A percentile compares a stretch with the other conserved stretches of the same genome.
phyloP scores from a whole-genome alignment of 2,329 filamentous ascomycete genomes.

The Immersiporthe knoxdaviesiana region DNA sequence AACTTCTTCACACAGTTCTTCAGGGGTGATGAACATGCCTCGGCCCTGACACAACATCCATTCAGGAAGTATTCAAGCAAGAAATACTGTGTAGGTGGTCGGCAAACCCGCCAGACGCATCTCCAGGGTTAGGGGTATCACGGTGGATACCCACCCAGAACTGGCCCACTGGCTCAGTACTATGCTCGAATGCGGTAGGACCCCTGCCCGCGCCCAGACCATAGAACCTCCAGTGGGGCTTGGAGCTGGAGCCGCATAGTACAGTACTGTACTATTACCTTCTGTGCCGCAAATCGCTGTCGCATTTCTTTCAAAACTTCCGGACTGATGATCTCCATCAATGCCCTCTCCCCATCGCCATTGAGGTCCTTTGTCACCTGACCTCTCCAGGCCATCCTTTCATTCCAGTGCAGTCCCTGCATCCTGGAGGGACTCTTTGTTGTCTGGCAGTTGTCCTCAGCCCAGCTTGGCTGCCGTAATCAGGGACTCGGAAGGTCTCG shows the following conservation, averaged over 20 bases:
- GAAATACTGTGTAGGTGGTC: background rate
- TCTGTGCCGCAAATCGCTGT: slow-evolving; percentile 9
- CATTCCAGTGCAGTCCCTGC: background rate
- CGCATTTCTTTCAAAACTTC: slow-evolving; percentile 24
- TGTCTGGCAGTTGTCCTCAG: background rate
- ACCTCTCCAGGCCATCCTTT: slow-evolving; percentile 4
- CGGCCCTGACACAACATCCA: too few relatives aligned
- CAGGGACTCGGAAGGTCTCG: background rate
- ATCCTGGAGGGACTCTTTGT: background rate
- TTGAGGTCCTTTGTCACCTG: slow-evolving; percentile 15
- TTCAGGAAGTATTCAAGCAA: background rate
- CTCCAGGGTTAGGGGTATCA: background rate
- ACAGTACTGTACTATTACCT: too few relatives aligned
- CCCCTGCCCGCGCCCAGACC: slow-evolving; percentile 1
- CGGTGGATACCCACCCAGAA: too few relatives aligned
- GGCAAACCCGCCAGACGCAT: background rate
- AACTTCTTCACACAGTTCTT: background rate
- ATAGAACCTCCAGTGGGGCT: slow-evolving; percentile 3
- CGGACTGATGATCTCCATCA: slow-evolving; percentile 4
- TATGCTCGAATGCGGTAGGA: slow-evolving; percentile 12
- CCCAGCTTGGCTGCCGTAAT: background rate
- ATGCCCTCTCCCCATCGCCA: slow-evolving; percentile 6
- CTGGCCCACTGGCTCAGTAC: background rate
- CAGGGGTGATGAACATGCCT: background rate
- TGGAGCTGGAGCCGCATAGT: background rate